Base-by-base conservation (phyloP, 345 rosid genomes). In the Acer saccharum region DNA sequence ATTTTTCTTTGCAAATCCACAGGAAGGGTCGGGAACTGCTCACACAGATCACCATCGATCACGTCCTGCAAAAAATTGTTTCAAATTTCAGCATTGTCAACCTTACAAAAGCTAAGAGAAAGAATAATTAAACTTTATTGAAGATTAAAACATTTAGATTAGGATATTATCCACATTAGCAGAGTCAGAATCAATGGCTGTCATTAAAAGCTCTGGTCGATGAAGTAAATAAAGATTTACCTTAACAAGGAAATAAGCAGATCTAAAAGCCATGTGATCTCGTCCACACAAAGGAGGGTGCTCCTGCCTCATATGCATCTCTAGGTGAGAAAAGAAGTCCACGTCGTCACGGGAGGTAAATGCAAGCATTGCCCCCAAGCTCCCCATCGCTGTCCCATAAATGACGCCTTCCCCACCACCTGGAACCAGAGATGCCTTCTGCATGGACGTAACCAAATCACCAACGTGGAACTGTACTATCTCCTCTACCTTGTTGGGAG, bases 301-400 rank as follows among this genome's bases (percentile, higher is more conserved):
- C 68, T 92, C 98, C 84, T 96, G 98, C 84, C 98, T 91, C 94
- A 96, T 75, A 82, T 94, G 95, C 99, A 96, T 96, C 92, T 94
- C 99, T 80, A 94, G 82, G 87, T 96, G 98, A 25, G 97, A 92
- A 82, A 96, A 96, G 85, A 96, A 96, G 83, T 96, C 98, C 0
- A 94, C 98, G 65, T 96, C 98, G 82, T 96, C 98, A 63, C 98
- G 88, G 17, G 98, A 96, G 17, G 95, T 90, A 84, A 94, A 96
- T 11, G 98, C 97, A 67, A 90, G 98, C 83, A 94, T 73, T 29
- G 98, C 97, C 62, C 99, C 98, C 68, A 96, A 77, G 79, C 97
- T 88, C 39, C 99, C 99, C 98, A 96, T 96, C 44, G 89, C 95
- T 32, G 99, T 94, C 66, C 99, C 99, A 58, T 94, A 94, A 71